These are phyloP conservation scores for Gracilariopsis chorda DNA, from an alignment of 23 red algal genomes.

Conservation along the genomic window DNA sequence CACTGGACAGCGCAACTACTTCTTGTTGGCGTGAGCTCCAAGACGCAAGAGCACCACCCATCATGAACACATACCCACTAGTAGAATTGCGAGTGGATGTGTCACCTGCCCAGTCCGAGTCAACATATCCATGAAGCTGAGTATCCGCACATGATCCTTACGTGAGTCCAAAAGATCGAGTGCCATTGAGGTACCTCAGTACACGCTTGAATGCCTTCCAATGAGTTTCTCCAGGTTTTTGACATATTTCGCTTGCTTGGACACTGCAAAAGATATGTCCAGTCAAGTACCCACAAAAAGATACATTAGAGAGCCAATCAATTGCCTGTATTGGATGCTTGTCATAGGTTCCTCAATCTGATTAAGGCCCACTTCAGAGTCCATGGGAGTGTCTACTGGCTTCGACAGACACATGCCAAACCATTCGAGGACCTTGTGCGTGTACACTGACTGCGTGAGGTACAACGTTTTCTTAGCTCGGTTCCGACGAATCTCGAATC, in stretches of 20 bases:
- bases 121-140: not conserved
- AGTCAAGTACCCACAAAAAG: too few species aligned
- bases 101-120: not conserved
- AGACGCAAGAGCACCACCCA: too few species aligned
- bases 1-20: too few species aligned
- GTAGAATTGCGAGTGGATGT: too few species aligned
- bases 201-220: too few species aligned
- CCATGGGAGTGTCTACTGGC: not conserved
- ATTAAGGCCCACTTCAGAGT: not conserved
- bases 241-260: not conserved
- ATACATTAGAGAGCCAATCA: too few species aligned
- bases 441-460: not conserved
- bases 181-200: too few species aligned
- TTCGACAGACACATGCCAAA: not conserved
- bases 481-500: not conserved
- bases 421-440: not conserved
- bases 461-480: not conserved
- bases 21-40: too few species aligned
- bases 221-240: too few species aligned
- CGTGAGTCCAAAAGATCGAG: not conserved
- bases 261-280: too few species aligned
- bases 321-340: too few species aligned
- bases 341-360: not conserved
- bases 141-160: not conserved
- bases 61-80: too few species aligned